Evolutionary conservation across 768 basidiomycete species (phyloP), one percentile per base, ranked within the genome.

Genomic region (Sarcomyxa edulis): DNA sequence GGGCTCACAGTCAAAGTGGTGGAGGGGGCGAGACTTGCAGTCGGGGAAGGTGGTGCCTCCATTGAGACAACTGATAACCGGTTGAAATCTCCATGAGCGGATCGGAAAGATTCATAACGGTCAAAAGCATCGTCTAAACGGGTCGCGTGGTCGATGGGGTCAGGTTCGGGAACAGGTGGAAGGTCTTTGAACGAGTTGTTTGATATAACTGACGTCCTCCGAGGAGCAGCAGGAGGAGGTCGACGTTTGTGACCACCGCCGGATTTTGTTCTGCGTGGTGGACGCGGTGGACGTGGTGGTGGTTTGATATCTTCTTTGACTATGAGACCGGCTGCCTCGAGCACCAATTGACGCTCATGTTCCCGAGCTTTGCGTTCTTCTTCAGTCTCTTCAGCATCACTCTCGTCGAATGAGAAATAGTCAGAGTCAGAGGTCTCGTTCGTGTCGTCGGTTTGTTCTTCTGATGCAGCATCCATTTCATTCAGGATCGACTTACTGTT

Each of bases 301-400:
- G 73, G 67, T 29, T 68, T 68, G 11, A 71, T 68, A 42, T 80
- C 76, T 25, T 72, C 61, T 46, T 82, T 79, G 32, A 95, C 71
- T 40, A 90, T 78, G 18, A 96, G 64, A 3, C 94, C 94, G 0
- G 92, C 92, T 0, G 89, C 86, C 53, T 89, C 80, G n/a, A 97
- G 65, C 6, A 96, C 89, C 14, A 83, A 72, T 48, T 78, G 78
- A 15, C 89, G 70, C 53, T 95, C 92, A 12, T 72, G 61, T 40
- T 81, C 89, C 21, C 88, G 76, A 12, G 76, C 74, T 36, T 69
- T 69, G 8, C 64, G 65, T 37, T 81, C 77, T 29, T 68, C 72
- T 27, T 65, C 66, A 21, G 69, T 69, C 46, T 72, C 69, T 24
- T 63, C 58, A 3, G 52, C 59, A 15, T 63, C 59, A 2, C 55